Percentiles rank a stretch among this genome's conserved stretches.
Conservation (phyloP, 306 rosid genomes). For the Potentilla sterilis region DNA sequence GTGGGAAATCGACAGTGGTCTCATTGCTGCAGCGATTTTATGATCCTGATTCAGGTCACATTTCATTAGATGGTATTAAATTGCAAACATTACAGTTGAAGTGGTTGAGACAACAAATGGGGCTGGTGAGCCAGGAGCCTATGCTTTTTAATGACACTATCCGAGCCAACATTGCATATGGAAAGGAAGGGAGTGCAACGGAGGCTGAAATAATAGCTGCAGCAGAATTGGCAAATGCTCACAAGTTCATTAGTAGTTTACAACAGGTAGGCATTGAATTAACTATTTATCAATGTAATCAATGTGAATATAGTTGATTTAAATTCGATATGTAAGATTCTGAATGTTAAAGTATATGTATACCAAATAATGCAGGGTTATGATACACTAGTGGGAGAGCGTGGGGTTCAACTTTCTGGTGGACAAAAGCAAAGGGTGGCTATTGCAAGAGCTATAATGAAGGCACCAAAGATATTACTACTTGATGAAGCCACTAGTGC, state of each 20-base stretch:
- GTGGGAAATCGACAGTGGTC: slow-evolving; percentile 81
- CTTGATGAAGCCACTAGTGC: slow-evolving; percentile 88
- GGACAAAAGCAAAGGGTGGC: slow-evolving; percentile 89
- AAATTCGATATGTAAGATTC: background rate
- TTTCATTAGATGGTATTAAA: slow-evolving; percentile 60
- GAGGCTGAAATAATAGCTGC: slow-evolving; percentile 68
- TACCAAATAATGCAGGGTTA: slow-evolving; percentile 47
- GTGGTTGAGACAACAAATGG: slow-evolving; percentile 81
- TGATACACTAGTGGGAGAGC: slow-evolving; percentile 66
- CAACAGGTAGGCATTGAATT: slow-evolving; percentile 41
- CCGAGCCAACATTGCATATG: slow-evolving; percentile 68
- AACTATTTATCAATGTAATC: background rate
- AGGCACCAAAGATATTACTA: slow-evolving; percentile 60
- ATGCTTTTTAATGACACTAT: slow-evolving; percentile 68
- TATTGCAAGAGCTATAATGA: slow-evolving; percentile 68
- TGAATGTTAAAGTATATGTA: background rate
- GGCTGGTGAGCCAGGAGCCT: slow-evolving; percentile 81
- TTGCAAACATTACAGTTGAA: slow-evolving; percentile 54
- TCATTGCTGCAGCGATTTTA: slow-evolving; percentile 71
- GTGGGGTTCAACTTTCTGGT: slow-evolving; percentile 71
- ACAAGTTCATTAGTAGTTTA: slow-evolving; percentile 62
- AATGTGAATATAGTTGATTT: background rate
- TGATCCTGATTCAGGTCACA: slow-evolving; percentile 61
- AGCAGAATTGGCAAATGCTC: slow-evolving; percentile 70
- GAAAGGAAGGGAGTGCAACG: slow-evolving; percentile 54